These are phyloP conservation scores for Penicillium sp. DNA, from an alignment of 2,329 filamentous ascomycete species.

Conservation along the genomic window DNA sequence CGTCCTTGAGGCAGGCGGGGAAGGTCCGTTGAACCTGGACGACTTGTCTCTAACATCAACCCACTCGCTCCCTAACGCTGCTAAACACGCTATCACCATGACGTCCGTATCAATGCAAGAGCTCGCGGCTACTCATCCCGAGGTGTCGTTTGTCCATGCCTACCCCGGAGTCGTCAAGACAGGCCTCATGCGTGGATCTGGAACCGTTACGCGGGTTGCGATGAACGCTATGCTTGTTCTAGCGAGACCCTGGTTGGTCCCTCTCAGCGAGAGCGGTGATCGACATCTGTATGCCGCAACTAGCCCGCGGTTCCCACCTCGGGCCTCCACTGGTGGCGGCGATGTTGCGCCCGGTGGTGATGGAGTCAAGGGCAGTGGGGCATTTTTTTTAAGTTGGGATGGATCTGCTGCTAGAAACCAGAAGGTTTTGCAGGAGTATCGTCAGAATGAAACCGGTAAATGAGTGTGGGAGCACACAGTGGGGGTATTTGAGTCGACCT, in stretches of 20 bases:
- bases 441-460: constrained; percentile 9
- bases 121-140: constrained; percentile 47
- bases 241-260: constrained; percentile 10
- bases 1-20: constrained; percentile 13
- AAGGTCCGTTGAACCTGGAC: constrained; percentile 12
- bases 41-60: constrained; percentile 14
- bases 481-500: constrained; percentile 15
- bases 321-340: neutral
- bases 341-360: constrained; percentile 12
- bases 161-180: constrained; percentile 46
- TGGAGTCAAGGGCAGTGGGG: constrained; percentile 14
- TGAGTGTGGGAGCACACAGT: constrained; percentile 19
- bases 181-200: constrained; percentile 10
- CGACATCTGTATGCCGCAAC: constrained; percentile 19
- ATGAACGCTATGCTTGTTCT: constrained; percentile 4
- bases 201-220: constrained; percentile 4
- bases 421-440: constrained; percentile 11
- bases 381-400: constrained; percentile 16
- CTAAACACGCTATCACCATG: constrained; percentile 18
- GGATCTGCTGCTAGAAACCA: constrained; percentile 9
- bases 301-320: constrained; percentile 13
- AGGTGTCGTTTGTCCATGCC: constrained; percentile 50
- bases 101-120: constrained; percentile 28
- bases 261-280: constrained; percentile 15
- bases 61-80: constrained; percentile 12